Percentiles rank a stretch among this genome's conserved stretches.
These are phyloP conservation scores for Phytophthora quininea DNA, from an alignment of 352 stramenopile species.

Conservation along the genomic window DNA sequence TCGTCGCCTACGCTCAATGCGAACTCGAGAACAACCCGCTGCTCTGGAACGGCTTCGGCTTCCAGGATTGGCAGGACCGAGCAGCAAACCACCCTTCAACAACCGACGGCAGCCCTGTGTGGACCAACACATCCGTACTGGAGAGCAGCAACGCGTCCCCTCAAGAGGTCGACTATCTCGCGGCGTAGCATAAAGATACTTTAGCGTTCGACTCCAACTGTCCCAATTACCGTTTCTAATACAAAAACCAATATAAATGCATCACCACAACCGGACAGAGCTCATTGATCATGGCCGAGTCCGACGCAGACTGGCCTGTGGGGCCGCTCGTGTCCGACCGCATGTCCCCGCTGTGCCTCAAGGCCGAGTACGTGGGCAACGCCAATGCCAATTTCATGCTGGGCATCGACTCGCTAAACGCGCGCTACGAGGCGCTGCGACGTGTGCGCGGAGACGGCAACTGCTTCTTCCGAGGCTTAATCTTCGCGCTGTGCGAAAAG, in stretches of 20 bases:
- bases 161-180: conserved; percentile 30
- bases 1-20: conserved; percentile 31
- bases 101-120: not conserved
- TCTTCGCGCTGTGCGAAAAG: conserved; percentile 88
- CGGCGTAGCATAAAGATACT: conserved; percentile 4
- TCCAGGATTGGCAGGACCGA: conserved; percentile 44
- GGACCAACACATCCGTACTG: conserved; percentile 13
- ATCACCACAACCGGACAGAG: not conserved
- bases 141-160: conserved; percentile 24
- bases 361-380: conserved; percentile 77
- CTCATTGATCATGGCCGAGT: not conserved
- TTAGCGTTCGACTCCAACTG: not conserved
- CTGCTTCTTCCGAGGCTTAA: conserved; percentile 92
- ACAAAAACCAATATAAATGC: not conserved
- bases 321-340: conserved; percentile 61
- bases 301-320: conserved; percentile 16
- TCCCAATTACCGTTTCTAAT: not conserved
- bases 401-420: conserved; percentile 68
- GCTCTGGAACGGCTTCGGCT: conserved; percentile 53
- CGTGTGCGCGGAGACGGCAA: conserved; percentile 91
- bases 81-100: not conserved
- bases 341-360: conserved; percentile 61
- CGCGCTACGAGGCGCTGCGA: conserved; percentile 75
- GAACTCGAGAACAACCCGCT: conserved; percentile 31
- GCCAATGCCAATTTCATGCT: conserved; percentile 74